Evolutionary conservation across 2,329 filamentous ascomycete genomes (phyloP).

Genomic region (Cercospora janseana): DNA sequence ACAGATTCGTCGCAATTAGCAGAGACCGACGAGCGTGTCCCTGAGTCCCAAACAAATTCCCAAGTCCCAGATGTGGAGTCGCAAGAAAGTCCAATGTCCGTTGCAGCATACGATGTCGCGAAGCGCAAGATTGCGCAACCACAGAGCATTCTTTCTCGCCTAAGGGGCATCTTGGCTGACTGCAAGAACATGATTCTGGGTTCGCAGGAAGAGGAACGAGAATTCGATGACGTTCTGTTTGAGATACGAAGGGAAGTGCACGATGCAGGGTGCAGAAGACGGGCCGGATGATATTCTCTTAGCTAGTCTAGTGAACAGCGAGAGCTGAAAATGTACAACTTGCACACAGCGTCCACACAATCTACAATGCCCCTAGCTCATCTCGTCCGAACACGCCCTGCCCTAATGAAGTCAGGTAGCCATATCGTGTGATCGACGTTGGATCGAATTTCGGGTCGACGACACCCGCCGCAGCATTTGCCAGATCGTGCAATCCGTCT

Average conservation of each 20-base stretch:
- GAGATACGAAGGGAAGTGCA: conserved; percentile 73
- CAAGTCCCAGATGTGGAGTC: background rate
- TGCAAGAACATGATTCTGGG: conserved; percentile 61
- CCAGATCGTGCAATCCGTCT: conserved; percentile 57
- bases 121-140: conserved; percentile 41
- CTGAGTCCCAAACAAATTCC: background rate
- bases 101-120: background rate
- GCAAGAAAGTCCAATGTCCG: conserved; percentile 9
- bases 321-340: background rate
- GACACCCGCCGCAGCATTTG: conserved; percentile 46
- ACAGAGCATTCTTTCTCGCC: conserved; percentile 53
- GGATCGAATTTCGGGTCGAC: conserved; percentile 37
- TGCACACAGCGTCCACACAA: background rate
- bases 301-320: background rate
- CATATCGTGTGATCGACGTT: conserved; percentile 41
- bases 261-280: conserved; percentile 52
- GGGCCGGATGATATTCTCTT: background rate
- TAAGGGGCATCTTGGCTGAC: conserved; percentile 58
- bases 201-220: conserved; percentile 64
- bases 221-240: conserved; percentile 76
- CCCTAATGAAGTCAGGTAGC: conserved; percentile 40
- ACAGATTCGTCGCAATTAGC: too few species aligned
- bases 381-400: conserved; percentile 37
- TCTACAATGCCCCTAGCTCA: conserved; percentile 6
- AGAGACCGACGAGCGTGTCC: conserved; percentile 15